phyloP scores from a whole-genome alignment of 1,139 yeast species.

The Magnusiomyces magnusii region DNA sequence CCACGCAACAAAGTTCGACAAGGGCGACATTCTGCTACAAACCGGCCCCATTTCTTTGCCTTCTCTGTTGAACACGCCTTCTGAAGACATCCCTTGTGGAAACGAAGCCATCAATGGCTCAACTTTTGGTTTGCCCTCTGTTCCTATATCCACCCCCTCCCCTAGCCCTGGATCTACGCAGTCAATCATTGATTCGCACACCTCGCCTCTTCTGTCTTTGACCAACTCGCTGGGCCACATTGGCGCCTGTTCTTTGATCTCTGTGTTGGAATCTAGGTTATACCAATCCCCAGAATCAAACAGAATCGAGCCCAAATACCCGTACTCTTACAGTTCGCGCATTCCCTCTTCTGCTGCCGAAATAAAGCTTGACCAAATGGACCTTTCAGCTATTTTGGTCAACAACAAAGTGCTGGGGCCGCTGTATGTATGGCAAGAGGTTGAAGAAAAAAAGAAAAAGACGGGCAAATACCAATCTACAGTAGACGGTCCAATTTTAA shows the following conservation, averaged over 20 bases:
- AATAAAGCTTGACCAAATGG: constrained; percentile 40
- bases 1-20: constrained; percentile 81
- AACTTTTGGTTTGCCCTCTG: neutral
- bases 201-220: constrained; percentile 36
- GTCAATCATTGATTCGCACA: constrained; percentile 20
- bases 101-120: neutral
- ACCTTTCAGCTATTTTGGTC: constrained; percentile 40
- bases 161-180: neutral
- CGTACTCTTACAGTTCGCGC: constrained; percentile 52
- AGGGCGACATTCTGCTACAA: constrained; percentile 51
- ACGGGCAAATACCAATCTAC: neutral
- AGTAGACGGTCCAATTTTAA: neutral
- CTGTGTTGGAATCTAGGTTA: constrained; percentile 12
- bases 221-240: constrained; percentile 43
- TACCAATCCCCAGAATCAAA: constrained; percentile 26
- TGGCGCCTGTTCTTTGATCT: constrained; percentile 44
- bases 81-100: neutral
- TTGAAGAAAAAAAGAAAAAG: constrained; percentile 9
- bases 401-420: constrained; percentile 53
- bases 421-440: constrained; percentile 43
- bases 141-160: neutral
- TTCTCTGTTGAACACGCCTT: neutral
- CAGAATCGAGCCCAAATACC: constrained; percentile 22
- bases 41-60: constrained; percentile 5
- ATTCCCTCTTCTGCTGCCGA: constrained; percentile 38